A percentile compares a stretch with the other conserved stretches of the same genome.
Conservation (phyloP, 805 yeast species). For the Candida fluviatilis region DNA sequence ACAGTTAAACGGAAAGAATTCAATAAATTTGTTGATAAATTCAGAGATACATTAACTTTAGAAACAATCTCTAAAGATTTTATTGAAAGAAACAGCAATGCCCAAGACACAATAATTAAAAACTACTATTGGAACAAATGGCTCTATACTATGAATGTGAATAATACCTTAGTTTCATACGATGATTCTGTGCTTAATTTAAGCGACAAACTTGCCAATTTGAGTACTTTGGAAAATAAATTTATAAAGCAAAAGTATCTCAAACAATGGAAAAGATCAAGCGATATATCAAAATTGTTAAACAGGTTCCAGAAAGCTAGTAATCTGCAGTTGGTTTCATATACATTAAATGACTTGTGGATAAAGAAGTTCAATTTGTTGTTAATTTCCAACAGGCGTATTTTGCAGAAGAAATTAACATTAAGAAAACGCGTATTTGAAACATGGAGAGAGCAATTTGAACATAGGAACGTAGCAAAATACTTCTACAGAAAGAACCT, state of each 20-base stretch:
- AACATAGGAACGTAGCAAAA: constrained; percentile 10
- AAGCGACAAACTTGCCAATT: constrained; percentile 9
- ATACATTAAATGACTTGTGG: constrained; percentile 14
- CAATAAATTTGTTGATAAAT: background rate
- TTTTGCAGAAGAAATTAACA: no score
- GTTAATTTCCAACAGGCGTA: constrained; percentile 7
- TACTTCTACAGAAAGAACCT: constrained; percentile 5
- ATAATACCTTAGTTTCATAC: no score
- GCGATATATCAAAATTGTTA: constrained; percentile 1
- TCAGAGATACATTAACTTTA: background rate
- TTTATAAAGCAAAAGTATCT: constrained; percentile 13
- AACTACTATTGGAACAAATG: constrained; percentile 1
- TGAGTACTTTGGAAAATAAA: constrained; percentile 13
- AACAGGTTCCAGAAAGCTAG: constrained; percentile 5
- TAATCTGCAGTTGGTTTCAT: constrained; percentile 6
- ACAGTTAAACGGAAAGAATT: background rate
- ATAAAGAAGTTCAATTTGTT: constrained; percentile 8
- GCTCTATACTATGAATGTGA: background rate
- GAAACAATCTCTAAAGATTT: background rate
- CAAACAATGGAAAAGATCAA: constrained; percentile 12
- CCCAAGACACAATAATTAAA: background rate
- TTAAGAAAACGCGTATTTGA: constrained; percentile 7
- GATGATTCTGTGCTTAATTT: no score
- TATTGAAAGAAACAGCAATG: background rate
- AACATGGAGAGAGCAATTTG: constrained; percentile 12